Evolutionary conservation across 1,139 yeast species (phyloP), one percentile per base, ranked within the genome.

Genomic region (Debaryomyces fabryi): DNA sequence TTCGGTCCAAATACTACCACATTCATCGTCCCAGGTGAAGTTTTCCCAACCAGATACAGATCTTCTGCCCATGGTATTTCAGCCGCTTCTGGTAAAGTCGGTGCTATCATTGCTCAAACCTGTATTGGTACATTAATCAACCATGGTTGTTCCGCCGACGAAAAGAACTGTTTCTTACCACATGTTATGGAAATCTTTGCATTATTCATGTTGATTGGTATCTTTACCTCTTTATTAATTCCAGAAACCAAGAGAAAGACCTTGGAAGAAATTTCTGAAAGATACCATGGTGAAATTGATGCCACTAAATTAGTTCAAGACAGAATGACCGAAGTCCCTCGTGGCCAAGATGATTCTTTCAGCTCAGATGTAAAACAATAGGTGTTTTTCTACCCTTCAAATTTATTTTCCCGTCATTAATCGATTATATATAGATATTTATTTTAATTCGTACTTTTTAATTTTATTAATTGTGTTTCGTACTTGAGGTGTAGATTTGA

Each of bases 31-130:
- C 98, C 99, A 44, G 99, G 98, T 70, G 99, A 93, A 78, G 81
- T 85, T 64, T 93, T 80, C 89, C 99, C 99, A 67, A 93, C 99
- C 44, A 83, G 96, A 74, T 90, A 91, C 76, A 89, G 99, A 83
- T 93, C 98, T 39, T 86, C 97, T 58, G 97, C 98, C 48, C 99
- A 93, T 68, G 99, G 99, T 79, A 75, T 93, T 55, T 89, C 97
- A 58, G 99, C 99, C 57, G 98, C 96, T 47, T 68, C 83, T 45
- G 99, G 99, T 81, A 93, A 93, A 76, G 78, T 88, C 57, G 99
- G 99, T 76, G 98, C 99, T 52, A 89, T 93, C 58, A 82, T 93
- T 73, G 98, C 98, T 35, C 95, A 91, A 74, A 86, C 96, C 53
- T 86, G 88, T 68, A 70, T 90, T 59, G 96, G 96, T 77, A 88